phyloP scores from a whole-genome alignment of 768 basidiomycete species.

The Lanmaoa rubissima region DNA sequence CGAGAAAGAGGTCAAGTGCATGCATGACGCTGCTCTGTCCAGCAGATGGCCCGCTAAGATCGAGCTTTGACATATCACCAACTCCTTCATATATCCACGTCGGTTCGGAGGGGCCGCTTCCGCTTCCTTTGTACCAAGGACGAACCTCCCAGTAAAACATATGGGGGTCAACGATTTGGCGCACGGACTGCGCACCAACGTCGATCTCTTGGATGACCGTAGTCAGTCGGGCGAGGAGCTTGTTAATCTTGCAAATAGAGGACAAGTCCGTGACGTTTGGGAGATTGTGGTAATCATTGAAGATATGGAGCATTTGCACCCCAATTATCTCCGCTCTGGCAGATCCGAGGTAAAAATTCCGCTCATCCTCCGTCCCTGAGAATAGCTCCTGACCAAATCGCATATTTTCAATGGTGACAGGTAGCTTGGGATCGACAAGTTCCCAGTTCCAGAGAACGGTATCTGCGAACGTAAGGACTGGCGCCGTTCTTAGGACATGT shows the following conservation, averaged over 20 bases:
- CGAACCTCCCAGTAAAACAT: conserved; percentile 88
- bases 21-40: conserved; percentile 94
- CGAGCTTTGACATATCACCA: conserved; percentile 51
- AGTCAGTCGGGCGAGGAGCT: conserved; percentile 68
- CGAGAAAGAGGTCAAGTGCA: conserved; percentile 80
- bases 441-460: conserved; percentile 95
- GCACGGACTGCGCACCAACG: conserved; percentile 65
- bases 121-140: conserved; percentile 90
- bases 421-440: conserved; percentile 51
- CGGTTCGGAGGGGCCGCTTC: conserved; percentile 47
- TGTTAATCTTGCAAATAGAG: conserved; percentile 64
- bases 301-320: conserved; percentile 80
- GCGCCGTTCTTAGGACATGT: conserved; percentile 77
- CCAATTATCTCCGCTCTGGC: conserved; percentile 85
- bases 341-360: conserved; percentile 82
- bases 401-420: conserved; percentile 72
- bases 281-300: conserved; percentile 82
- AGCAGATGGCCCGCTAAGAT: conserved; percentile 85
- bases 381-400: conserved; percentile 64
- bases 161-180: conserved; percentile 74
- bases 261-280: conserved; percentile 64
- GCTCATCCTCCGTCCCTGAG: conserved; percentile 83
- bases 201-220: conserved; percentile 72
- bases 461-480: conserved; percentile 93
- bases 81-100: conserved; percentile 83